Evolutionary conservation across 2,329 filamentous ascomycete species (phyloP).

Genomic region (Plenodomus lindquistii): DNA sequence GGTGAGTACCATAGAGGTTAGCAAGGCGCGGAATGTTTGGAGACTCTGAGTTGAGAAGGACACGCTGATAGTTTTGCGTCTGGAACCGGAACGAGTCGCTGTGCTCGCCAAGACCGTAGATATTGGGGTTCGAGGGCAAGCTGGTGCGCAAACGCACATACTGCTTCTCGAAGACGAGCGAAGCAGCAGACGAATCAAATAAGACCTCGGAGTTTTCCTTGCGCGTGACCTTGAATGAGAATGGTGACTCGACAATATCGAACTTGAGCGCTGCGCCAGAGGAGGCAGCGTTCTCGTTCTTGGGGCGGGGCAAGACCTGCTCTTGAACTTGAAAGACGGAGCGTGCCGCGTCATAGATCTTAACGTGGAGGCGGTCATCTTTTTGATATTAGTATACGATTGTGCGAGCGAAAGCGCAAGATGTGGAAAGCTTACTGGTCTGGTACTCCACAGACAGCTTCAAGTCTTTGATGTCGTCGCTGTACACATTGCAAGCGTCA

Average conservation of each 20-base stretch:
- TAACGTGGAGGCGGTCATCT: constrained; percentile 73
- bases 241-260: constrained; percentile 60
- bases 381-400: constrained; percentile 12
- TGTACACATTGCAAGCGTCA: constrained; percentile 63
- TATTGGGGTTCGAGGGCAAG: constrained; percentile 67
- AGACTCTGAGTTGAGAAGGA: constrained; percentile 70
- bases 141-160: constrained; percentile 74
- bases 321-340: constrained; percentile 76
- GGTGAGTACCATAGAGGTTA: constrained; percentile 75
- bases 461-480: constrained; percentile 60
- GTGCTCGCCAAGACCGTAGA: constrained; percentile 82
- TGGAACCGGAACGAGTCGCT: constrained; percentile 70
- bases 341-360: constrained; percentile 71
- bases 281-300: constrained; percentile 38
- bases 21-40: constrained; percentile 62
- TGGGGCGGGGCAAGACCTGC: constrained; percentile 66
- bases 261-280: constrained; percentile 57
- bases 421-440: constrained; percentile 50
- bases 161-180: constrained; percentile 76
- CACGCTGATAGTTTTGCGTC: constrained; percentile 69
- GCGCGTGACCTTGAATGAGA: constrained; percentile 68
- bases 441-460: constrained; percentile 65
- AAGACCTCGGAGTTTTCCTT: constrained; percentile 62
- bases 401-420: not conserved
- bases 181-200: constrained; percentile 70